Evolutionary conservation across 257 asterid genomes (phyloP), one percentile per base, ranked within the genome.

Genomic region (Solanum chaucha): DNA sequence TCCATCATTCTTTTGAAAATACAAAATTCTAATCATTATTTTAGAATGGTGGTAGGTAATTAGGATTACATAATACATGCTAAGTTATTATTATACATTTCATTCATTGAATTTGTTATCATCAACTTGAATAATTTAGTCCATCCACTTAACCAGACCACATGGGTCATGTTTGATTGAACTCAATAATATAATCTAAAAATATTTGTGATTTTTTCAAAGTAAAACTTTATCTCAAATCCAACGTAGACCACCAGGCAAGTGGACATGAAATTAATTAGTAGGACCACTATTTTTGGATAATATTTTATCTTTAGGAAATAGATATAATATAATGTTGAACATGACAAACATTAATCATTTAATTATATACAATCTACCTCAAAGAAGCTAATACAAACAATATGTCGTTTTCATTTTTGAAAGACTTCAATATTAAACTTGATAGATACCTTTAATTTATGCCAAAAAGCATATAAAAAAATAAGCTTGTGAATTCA

Each of bases 151-250:
- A 34, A 87, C 41, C 82, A 59, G 82, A 85, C 82, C 90, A 87
- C 90, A 89, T 89, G 91, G 91, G 84, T 81, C 85, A 51, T 87
- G 20, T 40, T 86, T 88, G 90, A 86, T 82, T 86, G 48, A 38
- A 81, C 84, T 86, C 75, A 88, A 70, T 80, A 55, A 78, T 80
- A 51, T 81, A 13, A 48, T 81, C 75, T 4, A 24, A 35, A 26
- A 65, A 24, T 17, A n/a, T 84, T 84, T 84, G 26, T 10, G 8
- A 68, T 24, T 41, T 36, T 59, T 86, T 84, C 74, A 85, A 34
- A 11, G 75, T 71, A 32, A 67, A 78, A 36, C 36, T 74, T 81
- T 26, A 75, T 82, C 19, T 65, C 30, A 59, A 80, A 28, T 34
- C 84, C 58, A 75, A 85, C 59, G 83, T 85, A 38, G 83, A 86